Percentiles rank a stretch among this genome's conserved stretches.
Conservation (phyloP, 2,329 filamentous ascomycete genomes). For the Seiridium unicorne region DNA sequence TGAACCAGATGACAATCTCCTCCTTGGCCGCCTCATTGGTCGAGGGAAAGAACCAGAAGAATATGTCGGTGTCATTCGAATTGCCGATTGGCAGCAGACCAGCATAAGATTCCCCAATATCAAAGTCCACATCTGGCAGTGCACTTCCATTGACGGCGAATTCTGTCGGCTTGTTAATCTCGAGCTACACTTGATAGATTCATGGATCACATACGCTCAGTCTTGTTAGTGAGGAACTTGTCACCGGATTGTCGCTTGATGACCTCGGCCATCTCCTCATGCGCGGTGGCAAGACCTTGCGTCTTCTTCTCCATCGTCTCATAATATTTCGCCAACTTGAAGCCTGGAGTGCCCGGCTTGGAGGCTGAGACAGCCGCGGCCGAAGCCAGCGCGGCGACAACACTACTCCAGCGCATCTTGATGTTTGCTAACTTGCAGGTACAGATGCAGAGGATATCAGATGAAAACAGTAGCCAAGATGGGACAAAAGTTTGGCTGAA, state of each 20-base stretch:
- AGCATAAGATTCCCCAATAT: conserved; percentile 66
- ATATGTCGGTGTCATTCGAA: conserved; percentile 46
- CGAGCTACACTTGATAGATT: not conserved
- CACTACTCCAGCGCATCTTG: conserved; percentile 3
- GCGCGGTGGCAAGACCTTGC: not conserved
- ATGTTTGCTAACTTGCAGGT: not conserved
- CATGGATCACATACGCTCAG: not conserved
- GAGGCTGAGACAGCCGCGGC: conserved; percentile 2
- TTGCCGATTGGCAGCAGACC: conserved; percentile 56
- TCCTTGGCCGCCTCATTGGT: conserved; percentile 38
- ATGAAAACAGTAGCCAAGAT: not conserved
- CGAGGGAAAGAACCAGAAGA: conserved; percentile 55
- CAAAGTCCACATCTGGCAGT: conserved; percentile 69
- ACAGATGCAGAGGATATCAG: too few species aligned
- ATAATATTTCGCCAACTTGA: not conserved
- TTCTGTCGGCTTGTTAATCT: not conserved
- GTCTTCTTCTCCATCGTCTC: not conserved
- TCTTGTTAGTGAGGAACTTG: conserved; percentile 9
- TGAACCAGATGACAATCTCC: conserved; percentile 49
- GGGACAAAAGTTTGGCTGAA: not conserved
- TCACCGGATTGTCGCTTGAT: conserved; percentile 3
- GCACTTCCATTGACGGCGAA: conserved; percentile 63
- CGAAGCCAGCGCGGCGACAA: conserved; percentile 1
- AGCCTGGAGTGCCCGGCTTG: conserved; percentile 1
- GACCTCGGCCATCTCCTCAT: not conserved